Base-by-base conservation (phyloP, 768 basidiomycete genomes). In the Trametes villosa region DNA sequence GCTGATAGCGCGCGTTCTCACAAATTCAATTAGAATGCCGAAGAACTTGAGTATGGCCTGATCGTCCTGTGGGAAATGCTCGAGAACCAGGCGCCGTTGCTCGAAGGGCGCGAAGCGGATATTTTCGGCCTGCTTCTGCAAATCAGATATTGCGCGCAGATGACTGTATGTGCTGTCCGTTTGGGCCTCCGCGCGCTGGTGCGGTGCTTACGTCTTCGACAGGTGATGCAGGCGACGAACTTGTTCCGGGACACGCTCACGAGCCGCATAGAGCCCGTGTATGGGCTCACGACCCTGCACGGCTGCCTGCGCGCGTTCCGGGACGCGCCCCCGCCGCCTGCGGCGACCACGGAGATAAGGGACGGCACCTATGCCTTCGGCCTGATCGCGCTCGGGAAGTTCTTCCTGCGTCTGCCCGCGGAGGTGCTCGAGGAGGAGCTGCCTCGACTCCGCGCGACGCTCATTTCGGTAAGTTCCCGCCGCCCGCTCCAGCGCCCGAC, bases 401-500 rank as follows among this genome's bases (percentile, higher is more conserved):
- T 93, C 63, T 86, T 92, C 62, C 73, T 94, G 58, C 85, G 88
- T 34, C 79, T 95, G 18, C 93, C 93, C 17, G 80, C 86, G 2
- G 91, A 94, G 70, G 87, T 95, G 53, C 83, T 94, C 22, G 92
- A 94, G 72, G 93, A 95, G 66, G 92, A 94, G 66, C 71, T 95
- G 41, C 93, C 93, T 41, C 86, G 91, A 36, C 72, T 95, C 54
- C 86, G 85, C 68, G 75, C 71, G 27, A 92, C 91, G 2, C 71
- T 95, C 62, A 88, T 89, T 22, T 76, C 83, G 38, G 92, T 91
- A 59, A 62, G 86, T 67, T 40, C 11, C 36, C 26, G 33, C 24
- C 31, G 4, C 51, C 33, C 36, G 40, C n/a, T 44, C 48, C 27
- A n/a, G 42, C 26, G 49, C 53, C 17, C 40, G 49, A 17, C 7